Evolutionary conservation across 495 filamentous ascomycete species (phyloP).

Genomic region (Xylaria intraflava): DNA sequence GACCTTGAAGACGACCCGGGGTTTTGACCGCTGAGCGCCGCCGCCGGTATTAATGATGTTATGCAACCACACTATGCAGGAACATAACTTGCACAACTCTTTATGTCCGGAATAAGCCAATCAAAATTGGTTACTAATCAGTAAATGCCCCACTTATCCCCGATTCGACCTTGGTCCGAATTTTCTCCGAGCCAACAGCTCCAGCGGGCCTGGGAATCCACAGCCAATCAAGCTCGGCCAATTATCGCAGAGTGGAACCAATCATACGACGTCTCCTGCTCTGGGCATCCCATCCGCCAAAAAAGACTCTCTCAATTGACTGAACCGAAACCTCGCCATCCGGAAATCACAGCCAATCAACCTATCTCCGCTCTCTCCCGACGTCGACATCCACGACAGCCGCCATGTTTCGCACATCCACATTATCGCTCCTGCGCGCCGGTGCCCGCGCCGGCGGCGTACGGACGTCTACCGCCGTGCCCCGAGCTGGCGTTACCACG

Average conservation of each 20-base stretch:
- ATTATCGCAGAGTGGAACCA: constrained; percentile 14
- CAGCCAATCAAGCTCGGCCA: constrained; percentile 10
- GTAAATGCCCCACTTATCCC: constrained; percentile 12
- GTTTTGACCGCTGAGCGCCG: no score
- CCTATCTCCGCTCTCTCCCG: constrained; percentile 34
- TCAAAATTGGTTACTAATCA: no score
- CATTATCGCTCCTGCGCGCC: constrained; percentile 35
- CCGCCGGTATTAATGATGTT: no score
- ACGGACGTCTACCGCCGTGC: constrained; percentile 33
- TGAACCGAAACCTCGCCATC: constrained; percentile 1
- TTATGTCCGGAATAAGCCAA: no score
- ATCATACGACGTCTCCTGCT: constrained; percentile 21
- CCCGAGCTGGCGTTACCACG: constrained; percentile 59
- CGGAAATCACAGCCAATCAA: constrained; percentile 24
- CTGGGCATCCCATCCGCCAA: constrained; percentile 10
- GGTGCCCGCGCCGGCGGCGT: constrained; percentile 35
- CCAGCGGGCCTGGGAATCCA: constrained; percentile 5
- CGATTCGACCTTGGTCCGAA: constrained; percentile 25
- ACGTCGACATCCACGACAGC: neutral
- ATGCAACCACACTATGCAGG: no score
- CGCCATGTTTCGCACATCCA: constrained; percentile 37
- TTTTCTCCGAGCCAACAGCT: constrained; percentile 20
- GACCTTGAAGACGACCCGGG: no score
- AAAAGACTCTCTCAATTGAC: constrained; percentile 27
- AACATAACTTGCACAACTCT: no score